phyloP scores from a whole-genome alignment of 495 filamentous ascomycete species.

The Penicillium cosmopolitanum region DNA sequence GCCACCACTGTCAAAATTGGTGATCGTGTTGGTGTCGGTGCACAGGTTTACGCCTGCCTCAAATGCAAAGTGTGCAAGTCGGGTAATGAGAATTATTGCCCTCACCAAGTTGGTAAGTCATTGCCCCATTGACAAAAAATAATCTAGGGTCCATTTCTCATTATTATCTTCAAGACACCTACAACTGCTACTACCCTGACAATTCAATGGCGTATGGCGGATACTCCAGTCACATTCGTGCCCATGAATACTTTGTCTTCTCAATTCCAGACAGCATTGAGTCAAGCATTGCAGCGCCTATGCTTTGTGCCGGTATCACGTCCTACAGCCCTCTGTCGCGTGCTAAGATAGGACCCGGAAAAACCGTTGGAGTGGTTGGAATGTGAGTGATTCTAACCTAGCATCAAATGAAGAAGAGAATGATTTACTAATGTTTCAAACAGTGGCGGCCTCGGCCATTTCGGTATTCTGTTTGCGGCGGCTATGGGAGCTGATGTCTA shows the following conservation, averaged over 20 bases:
- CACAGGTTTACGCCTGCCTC: conserved; percentile 3
- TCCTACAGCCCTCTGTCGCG: conserved; percentile 66
- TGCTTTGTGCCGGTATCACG: conserved; percentile 79
- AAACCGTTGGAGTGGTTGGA: conserved; percentile 74
- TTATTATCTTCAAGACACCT: conserved; percentile 34
- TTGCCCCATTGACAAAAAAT: neutral
- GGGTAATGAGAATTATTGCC: conserved; percentile 64
- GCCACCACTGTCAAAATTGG: neutral
- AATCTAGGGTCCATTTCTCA: too few relatives aligned
- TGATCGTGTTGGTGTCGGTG: conserved; percentile 3
- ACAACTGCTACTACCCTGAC: conserved; percentile 33
- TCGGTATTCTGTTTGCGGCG: conserved; percentile 53
- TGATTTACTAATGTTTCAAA: neutral
- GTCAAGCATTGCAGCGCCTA: conserved; percentile 64
- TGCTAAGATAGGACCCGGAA: conserved; percentile 72
- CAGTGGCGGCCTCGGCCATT: conserved; percentile 68
- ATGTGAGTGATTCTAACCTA: conserved; percentile 30
- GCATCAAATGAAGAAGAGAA: neutral
- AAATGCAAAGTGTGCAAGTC: conserved; percentile 65
- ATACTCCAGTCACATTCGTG: conserved; percentile 69
- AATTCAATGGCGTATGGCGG: conserved; percentile 58
- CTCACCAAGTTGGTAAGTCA: conserved; percentile 23
- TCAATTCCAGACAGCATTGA: conserved; percentile 65
- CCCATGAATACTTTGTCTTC: conserved; percentile 67
- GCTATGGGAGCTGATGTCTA: conserved; percentile 72